Percentiles rank a stretch among this genome's conserved stretches.
phyloP scores from a whole-genome alignment of 345 rosid species.

The Limnanthes douglasii region DNA sequence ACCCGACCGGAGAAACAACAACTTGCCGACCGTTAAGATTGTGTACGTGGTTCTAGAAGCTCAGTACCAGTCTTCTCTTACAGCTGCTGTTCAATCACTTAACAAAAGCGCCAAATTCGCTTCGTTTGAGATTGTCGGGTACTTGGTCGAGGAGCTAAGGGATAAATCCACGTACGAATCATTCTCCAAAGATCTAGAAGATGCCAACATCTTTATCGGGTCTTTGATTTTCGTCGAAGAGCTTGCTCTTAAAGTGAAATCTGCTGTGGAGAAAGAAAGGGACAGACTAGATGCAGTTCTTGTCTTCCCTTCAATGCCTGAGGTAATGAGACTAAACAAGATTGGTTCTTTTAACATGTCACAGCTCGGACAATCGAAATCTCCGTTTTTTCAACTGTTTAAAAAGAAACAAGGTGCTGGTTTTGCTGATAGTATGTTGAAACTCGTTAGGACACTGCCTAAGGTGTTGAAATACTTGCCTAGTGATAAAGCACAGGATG shows the following conservation, averaged over 20 bases:
- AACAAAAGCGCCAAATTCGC: slow-evolving; percentile 50
- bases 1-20: slow-evolving; percentile 48
- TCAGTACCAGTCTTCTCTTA: slow-evolving; percentile 85
- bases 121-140: slow-evolving; percentile 78
- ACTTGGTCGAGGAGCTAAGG: slow-evolving; percentile 91
- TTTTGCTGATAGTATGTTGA: slow-evolving; percentile 91
- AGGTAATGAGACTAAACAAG: slow-evolving; percentile 95
- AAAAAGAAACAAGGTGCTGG: slow-evolving; percentile 96
- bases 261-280: slow-evolving; percentile 88
- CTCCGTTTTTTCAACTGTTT: slow-evolving; percentile 85
- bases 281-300: slow-evolving; percentile 93
- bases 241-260: slow-evolving; percentile 75
- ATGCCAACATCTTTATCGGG: slow-evolving; percentile 86
- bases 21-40: slow-evolving; percentile 64
- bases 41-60: slow-evolving; percentile 98
- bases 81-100: slow-evolving; percentile 62
- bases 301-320: slow-evolving; percentile 99
- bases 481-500: slow-evolving; percentile 96
- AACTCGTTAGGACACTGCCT: slow-evolving; percentile 88
- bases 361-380: slow-evolving; percentile 87
- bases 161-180: slow-evolving; percentile 50
- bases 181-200: slow-evolving; percentile 79
- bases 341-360: slow-evolving; percentile 97
- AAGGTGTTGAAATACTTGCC: slow-evolving; percentile 96
- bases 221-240: slow-evolving; percentile 94